Percentiles rank a stretch among this genome's conserved stretches.
Evolutionary conservation across 225 moss, liverwort and hornwort genomes (phyloP).

Genomic region (Physcomitrium patens): DNA sequence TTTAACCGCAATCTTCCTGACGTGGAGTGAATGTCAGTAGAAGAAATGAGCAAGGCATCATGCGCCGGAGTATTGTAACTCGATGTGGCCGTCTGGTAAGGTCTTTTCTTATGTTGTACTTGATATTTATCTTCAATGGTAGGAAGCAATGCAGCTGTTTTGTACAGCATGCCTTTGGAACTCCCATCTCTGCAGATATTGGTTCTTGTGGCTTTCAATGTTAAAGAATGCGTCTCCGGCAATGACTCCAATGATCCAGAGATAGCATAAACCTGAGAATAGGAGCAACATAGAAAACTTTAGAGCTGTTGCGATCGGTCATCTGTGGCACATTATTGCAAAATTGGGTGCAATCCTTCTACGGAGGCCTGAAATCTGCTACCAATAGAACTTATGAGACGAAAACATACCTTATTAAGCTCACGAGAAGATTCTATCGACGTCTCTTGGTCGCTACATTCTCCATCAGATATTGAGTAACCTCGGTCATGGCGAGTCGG

Average conservation of each 20-base stretch:
- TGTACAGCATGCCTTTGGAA: constrained; percentile 8
- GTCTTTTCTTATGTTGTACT: constrained; percentile 17
- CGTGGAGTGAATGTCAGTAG: constrained; percentile 12
- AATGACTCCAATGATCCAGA: constrained; percentile 42
- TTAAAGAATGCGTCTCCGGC: constrained; percentile 44
- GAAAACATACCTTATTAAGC: constrained; percentile 33
- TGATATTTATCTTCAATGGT: constrained; percentile 37
- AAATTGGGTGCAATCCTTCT: not conserved
- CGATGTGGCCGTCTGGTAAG: constrained; percentile 14
- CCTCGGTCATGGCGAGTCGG: constrained; percentile 51
- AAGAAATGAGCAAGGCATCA: constrained; percentile 19
- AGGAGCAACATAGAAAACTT: not conserved
- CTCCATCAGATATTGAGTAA: constrained; percentile 55
- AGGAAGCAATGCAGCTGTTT: constrained; percentile 18
- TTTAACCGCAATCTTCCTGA: constrained; percentile 24
- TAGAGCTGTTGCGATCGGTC: not conserved
- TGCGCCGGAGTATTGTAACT: constrained; percentile 22
- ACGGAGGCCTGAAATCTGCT: not conserved
- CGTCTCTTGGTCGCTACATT: constrained; percentile 46
- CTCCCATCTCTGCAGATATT: constrained; percentile 27
- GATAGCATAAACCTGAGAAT: constrained; percentile 29
- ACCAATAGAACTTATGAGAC: not conserved
- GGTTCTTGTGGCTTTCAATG: constrained; percentile 37
- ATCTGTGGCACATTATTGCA: not conserved
- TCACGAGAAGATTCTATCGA: constrained; percentile 44